Base-by-base conservation (phyloP, 257 asterid species). In the Petunia axillaris region DNA sequence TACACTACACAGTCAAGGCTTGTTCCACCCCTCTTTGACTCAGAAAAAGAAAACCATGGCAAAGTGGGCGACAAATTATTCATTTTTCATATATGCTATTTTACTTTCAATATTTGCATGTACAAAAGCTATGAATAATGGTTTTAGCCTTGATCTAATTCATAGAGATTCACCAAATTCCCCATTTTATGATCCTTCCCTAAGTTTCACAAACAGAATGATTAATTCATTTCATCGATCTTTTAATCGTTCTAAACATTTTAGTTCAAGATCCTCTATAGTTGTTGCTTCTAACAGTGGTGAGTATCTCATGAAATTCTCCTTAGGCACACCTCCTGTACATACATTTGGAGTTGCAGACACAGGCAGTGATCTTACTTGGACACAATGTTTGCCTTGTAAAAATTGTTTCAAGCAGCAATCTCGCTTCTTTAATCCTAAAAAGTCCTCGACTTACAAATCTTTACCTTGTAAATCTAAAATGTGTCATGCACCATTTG, bases 361-460 rank as follows among this genome's bases (percentile, higher is more conserved):
- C 64, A 94, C 93, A 0, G 96, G 91, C 4, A 91, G 95, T 40
- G 91, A 88, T 38, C 87, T 90, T 16, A 87, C 87, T 0, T 91
- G 97, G 97, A 84, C 87, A 0, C 95, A 92, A 14, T 94, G 97
- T 87, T 53, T 53, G 11, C 97, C 95, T 2, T 92, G 98, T 39
- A 1, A 2, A 16, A 6, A 6, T 0, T 93, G 98, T 84, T 90
- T 79, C 84, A 25, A 79, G 7, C 90, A 88, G 43, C 86, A 84
- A 3, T 46, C 82, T 25, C 84, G 83, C 6, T 41, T 86, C 52
- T 86, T 88, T 38, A 78, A 81, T 35, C 90, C 89, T 43, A 64
- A 8, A 11, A 77, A 75, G 3, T 88, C 90, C 25, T 82, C 84
- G 0, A 81, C 84, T 1, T 87, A 83, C 79, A 80, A 79, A 41